Base-by-base conservation (phyloP, 306 rosid species). In the Sesbania bispinosa region DNA sequence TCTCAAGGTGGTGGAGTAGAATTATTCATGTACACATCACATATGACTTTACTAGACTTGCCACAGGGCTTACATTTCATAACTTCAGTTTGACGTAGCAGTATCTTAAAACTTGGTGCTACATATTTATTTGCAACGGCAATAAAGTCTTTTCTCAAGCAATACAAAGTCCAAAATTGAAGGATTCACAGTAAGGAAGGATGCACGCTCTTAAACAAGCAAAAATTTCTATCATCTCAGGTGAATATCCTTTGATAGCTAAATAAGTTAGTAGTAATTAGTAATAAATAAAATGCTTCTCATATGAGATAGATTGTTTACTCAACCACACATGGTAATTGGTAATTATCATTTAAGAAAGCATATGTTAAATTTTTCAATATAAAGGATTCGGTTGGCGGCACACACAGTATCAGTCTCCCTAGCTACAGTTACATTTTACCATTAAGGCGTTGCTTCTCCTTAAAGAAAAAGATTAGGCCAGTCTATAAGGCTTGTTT, bases 381-480 rank as follows among this genome's bases (percentile, higher is more conserved):
- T 39, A 13, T 20, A 61, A 66, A 72, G 59, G 55, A 46, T 69
- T 35, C 42, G 7, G 57, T 54, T 39, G 58, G 62, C 41, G 24
- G 36, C 74, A 55, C 47, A 80, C 4, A 64, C 24, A 46, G 8
- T 23, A 26, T 24, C 53, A 54, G 39, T 52, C 30, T 57, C 59
- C 57, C 21, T 10, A n/a, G n/a, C 61, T 36, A 74, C 73, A 62
- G 74, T 63, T 77, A 80, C 88, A 62, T 50, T 15, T 68, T 73
- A 68, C 79, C 86, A 62, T 47, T 33, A 45, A 15, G 14, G 55
- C 30, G 71, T 80, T 48, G 20, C 86, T 83, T 81, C 65, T 53
- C 62, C 86, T 85, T 85, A 57, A 83, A 55, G 88, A 52, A 65
- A 79, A 79, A 78, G 81, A 73, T 74, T 83, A 67, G 63, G n/a